Conservation (phyloP, 495 filamentous ascomycete genomes). For the Tetracladium setigerum region DNA sequence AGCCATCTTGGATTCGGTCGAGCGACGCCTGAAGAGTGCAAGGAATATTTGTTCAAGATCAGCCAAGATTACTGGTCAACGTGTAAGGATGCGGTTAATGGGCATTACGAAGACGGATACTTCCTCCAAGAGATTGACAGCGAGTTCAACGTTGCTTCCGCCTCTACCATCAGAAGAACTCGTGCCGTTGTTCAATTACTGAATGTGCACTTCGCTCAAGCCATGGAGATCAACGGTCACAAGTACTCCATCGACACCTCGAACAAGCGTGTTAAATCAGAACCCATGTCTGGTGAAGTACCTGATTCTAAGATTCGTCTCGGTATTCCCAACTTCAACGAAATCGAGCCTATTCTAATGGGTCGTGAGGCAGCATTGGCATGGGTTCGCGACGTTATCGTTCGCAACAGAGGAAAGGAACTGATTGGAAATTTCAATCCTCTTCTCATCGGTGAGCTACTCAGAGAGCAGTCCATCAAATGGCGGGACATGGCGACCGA, state of each 20-base stretch:
- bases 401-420: constrained; percentile 31
- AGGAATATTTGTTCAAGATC: constrained; percentile 21
- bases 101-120: constrained; percentile 24
- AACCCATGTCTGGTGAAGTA: not conserved
- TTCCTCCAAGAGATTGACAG: constrained; percentile 11
- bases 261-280: not conserved
- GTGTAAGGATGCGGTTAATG: constrained; percentile 25
- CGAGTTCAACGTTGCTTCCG: constrained; percentile 6
- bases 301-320: too few relatives aligned
- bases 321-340: too few relatives aligned
- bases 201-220: constrained; percentile 21
- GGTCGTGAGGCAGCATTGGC: constrained; percentile 9
- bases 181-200: constrained; percentile 26
- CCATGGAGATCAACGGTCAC: constrained; percentile 19
- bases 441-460: constrained; percentile 26
- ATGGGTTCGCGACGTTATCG: constrained; percentile 17
- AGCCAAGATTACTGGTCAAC: constrained; percentile 22
- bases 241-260: constrained; percentile 24
- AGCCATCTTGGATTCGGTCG: constrained; percentile 7
- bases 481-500: constrained; percentile 13
- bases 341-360: constrained; percentile 3
- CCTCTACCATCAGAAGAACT: constrained; percentile 14
- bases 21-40: constrained; percentile 14
- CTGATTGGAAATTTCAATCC: constrained; percentile 39
- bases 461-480: constrained; percentile 21